These are phyloP conservation scores for Biscutella auriculata DNA, from an alignment of 441 rosid species.

Conservation along the genomic window DNA sequence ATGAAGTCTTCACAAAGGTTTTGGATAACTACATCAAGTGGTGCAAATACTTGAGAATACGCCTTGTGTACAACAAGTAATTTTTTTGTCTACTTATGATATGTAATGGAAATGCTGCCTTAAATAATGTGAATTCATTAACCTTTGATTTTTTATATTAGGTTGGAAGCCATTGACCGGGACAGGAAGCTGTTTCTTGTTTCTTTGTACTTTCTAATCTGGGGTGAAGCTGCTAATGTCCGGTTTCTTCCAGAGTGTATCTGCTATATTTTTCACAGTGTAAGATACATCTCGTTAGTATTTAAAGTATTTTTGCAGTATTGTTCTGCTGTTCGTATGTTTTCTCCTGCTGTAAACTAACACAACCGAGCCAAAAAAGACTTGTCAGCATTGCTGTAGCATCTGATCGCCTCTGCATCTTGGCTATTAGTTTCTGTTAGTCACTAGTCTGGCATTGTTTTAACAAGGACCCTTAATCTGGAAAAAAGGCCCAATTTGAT, in stretches of 20 bases:
- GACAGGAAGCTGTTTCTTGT: slow-evolving; percentile 91
- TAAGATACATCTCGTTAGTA: slow-evolving; percentile 32
- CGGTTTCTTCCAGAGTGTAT: slow-evolving; percentile 99
- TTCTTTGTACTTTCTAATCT: slow-evolving; percentile 84
- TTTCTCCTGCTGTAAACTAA: not conserved
- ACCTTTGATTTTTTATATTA: slow-evolving; percentile 22
- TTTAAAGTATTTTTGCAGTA: not conserved
- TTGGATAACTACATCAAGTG: slow-evolving; percentile 93
- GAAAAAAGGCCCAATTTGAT: not conserved
- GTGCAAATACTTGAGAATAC: slow-evolving; percentile 87
- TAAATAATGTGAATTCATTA: slow-evolving; percentile 6
- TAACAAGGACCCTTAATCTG: slow-evolving; percentile 2
- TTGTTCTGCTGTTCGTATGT: slow-evolving; percentile 1
- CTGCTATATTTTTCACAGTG: slow-evolving; percentile 94
- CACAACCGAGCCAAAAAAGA: slow-evolving; percentile 5
- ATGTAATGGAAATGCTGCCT: slow-evolving; percentile 9
- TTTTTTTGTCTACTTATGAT: slow-evolving; percentile 14
- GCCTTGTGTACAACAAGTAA: slow-evolving; percentile 81
- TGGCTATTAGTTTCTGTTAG: slow-evolving; percentile 4
- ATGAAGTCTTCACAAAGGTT: slow-evolving; percentile 84
- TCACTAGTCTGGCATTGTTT: slow-evolving; percentile 1
- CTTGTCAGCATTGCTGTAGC: not conserved
- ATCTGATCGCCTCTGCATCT: slow-evolving; percentile 5
- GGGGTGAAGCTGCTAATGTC: slow-evolving; percentile 99
- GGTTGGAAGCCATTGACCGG: slow-evolving; percentile 79